phyloP scores from a whole-genome alignment of 352 stramenopile species.

The Globisporangium lucens region DNA sequence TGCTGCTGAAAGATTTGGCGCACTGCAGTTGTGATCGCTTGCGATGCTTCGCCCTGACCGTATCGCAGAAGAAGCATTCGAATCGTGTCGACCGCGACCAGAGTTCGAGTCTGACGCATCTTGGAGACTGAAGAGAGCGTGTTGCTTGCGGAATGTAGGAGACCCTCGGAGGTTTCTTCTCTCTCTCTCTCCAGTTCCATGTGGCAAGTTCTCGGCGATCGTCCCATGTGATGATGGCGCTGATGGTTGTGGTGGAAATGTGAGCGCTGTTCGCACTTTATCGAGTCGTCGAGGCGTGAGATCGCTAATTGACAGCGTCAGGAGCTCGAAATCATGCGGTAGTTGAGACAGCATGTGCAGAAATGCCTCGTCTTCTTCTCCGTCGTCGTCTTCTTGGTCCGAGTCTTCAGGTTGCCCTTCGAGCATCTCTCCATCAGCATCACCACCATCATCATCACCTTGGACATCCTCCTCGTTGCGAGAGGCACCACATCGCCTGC shows the following conservation, averaged over 20 bases:
- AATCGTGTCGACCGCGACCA: slow-evolving; percentile 20
- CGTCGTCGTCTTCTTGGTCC: neutral
- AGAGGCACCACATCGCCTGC: neutral
- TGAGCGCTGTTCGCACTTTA: slow-evolving; percentile 10
- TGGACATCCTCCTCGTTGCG: neutral
- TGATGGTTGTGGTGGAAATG: neutral
- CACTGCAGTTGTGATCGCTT: slow-evolving; percentile 10
- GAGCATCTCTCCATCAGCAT: neutral
- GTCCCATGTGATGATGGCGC: neutral
- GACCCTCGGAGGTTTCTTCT: neutral
- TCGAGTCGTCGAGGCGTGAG: slow-evolving; percentile 4
- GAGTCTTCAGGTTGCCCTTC: neutral
- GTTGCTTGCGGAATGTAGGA: neutral
- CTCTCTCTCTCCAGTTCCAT: neutral
- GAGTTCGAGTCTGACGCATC: slow-evolving; percentile 16
- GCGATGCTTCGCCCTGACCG: neutral
- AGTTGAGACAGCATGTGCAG: slow-evolving; percentile 15
- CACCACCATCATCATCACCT: neutral
- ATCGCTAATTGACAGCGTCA: slow-evolving; percentile 6
- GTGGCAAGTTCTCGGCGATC: neutral
- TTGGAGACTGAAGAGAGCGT: neutral
- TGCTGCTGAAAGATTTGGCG: slow-evolving; percentile 15
- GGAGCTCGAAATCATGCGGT: neutral
- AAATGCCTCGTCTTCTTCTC: slow-evolving; percentile 10
- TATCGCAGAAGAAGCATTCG: slow-evolving; percentile 13